phyloP scores from a whole-genome alignment of 768 basidiomycete genomes.

The Tricholoma sp. region DNA sequence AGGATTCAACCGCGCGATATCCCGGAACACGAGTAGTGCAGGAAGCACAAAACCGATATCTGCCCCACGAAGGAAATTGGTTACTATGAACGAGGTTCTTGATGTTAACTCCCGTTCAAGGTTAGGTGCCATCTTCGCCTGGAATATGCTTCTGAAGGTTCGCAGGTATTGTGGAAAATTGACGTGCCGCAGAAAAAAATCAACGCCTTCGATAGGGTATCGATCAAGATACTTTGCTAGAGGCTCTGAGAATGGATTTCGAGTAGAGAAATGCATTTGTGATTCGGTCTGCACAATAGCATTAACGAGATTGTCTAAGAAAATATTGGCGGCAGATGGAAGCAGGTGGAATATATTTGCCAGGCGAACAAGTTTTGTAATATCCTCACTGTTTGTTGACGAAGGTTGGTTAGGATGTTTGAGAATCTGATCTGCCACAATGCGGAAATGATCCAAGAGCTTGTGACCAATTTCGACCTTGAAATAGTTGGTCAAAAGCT shows the following conservation, averaged over 20 bases:
- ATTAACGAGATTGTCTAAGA: constrained; percentile 82
- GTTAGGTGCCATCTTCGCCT: constrained; percentile 72
- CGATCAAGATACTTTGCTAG: constrained; percentile 88
- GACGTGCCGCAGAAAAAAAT: constrained; percentile 81
- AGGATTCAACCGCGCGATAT: constrained; percentile 63
- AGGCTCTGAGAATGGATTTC: constrained; percentile 90
- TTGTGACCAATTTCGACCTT: constrained; percentile 99
- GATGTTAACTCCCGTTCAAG: constrained; percentile 64
- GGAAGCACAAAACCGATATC: constrained; percentile 54
- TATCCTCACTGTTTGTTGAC: constrained; percentile 81
- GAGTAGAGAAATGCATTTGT: constrained; percentile 83
- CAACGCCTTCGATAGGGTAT: constrained; percentile 80
- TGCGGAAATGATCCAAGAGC: constrained; percentile 91
- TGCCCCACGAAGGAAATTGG: constrained; percentile 43
- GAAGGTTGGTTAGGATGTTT: constrained; percentile 75
- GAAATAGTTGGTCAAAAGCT: constrained; percentile 97
- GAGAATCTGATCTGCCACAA: constrained; percentile 85
- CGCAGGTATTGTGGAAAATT: constrained; percentile 73
- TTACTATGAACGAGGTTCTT: constrained; percentile 49
- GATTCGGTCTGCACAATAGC: constrained; percentile 89
- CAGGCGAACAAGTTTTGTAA: constrained; percentile 89
- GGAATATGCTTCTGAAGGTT: constrained; percentile 79
- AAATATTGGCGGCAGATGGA: constrained; percentile 89
- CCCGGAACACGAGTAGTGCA: constrained; percentile 70
- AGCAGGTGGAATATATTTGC: constrained; percentile 97